These are phyloP conservation scores for Periglandula ipomoeae DNA, from an alignment of 2,329 filamentous ascomycete genomes.

Conservation along the genomic window DNA sequence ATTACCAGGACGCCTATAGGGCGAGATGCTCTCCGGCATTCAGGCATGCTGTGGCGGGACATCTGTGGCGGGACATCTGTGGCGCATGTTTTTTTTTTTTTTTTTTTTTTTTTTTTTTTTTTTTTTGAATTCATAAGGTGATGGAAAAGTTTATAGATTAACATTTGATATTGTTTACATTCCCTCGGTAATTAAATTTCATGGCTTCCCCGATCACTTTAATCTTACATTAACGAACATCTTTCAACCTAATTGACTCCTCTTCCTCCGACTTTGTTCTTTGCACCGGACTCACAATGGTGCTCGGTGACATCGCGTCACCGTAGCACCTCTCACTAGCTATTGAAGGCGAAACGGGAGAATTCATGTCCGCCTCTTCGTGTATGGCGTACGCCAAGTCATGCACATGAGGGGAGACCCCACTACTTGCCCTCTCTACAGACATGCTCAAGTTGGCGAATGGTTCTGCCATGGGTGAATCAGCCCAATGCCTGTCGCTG, in stretches of 20 bases:
- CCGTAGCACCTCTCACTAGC: constrained; percentile 10
- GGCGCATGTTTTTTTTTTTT: not conserved
- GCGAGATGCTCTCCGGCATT: too few relatives aligned
- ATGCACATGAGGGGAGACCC: not conserved
- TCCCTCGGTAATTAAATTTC: not conserved
- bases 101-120: too few relatives aligned
- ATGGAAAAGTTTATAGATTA: too few relatives aligned
- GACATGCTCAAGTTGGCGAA: not conserved
- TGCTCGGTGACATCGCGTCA: constrained; percentile 7
- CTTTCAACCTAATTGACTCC: not conserved
- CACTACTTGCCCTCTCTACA: not conserved
- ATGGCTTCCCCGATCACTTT: not conserved
- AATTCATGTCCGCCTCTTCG: constrained; percentile 4
- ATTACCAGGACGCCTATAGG: too few relatives aligned
- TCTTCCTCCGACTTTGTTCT: constrained; percentile 5
- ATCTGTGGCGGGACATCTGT: not conserved
- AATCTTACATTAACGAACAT: not conserved
- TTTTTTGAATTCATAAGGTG: too few relatives aligned
- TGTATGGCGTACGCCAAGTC: constrained; percentile 2
- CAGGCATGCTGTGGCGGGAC: too few relatives aligned
- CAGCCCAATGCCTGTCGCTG: not conserved
- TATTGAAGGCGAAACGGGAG: constrained; percentile 3
- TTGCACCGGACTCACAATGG: constrained; percentile 4
- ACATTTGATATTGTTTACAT: too few relatives aligned
- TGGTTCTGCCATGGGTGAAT: not conserved